Evolutionary conservation across 2,329 filamentous ascomycete genomes (phyloP), one percentile per base, ranked within the genome.

Genomic region (Setomelanomma holmii): DNA sequence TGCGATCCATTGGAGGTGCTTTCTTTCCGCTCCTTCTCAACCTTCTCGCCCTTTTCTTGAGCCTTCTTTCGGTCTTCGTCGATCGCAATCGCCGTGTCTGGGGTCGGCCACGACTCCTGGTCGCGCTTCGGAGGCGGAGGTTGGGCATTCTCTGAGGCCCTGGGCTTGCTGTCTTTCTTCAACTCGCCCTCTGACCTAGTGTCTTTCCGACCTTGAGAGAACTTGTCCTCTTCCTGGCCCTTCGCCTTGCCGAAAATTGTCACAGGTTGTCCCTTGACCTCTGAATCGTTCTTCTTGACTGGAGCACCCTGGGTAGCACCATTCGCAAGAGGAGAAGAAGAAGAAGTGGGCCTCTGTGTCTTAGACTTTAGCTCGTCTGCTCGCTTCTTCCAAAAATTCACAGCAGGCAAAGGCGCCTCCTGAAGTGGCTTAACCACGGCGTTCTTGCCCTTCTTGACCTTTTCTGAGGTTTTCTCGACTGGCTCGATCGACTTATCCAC

Each of bases 371-470:
- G 77, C 40, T 86, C 86, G 66, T 91, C 88, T 64, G 84, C 88
- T 49, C 93, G 85, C 75, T 93, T 86, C 57, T 87, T 84, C 93
- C 95, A 99, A 56, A 93, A 80, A 73, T 99, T 99, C 51, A 97
- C 89, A 1, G 86, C 75, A 0, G 95, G 95, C 38, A 90, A 82
- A 23, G 91, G 89, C 16, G 93, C 93, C 55, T 95, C 91, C 40
- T 89, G 88, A 36, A 96, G 78, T 65, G 87, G 86, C 63, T 84
- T 78, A 12, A 79, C 79, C 6, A 55, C 84, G 78, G 60, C 56
- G 22, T 64, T 66, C 50, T 72, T 72, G 40, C 58, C 56, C 54
- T 68, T 69, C 44, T 73, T 72, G 63, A 87, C 84, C 60, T 87
- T 86, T 39, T 82, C 79, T 16, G 83, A 79, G 22, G 79, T 77